These are phyloP conservation scores for Cucumis melo DNA, from an alignment of 306 rosid genomes.

Conservation along the genomic window DNA sequence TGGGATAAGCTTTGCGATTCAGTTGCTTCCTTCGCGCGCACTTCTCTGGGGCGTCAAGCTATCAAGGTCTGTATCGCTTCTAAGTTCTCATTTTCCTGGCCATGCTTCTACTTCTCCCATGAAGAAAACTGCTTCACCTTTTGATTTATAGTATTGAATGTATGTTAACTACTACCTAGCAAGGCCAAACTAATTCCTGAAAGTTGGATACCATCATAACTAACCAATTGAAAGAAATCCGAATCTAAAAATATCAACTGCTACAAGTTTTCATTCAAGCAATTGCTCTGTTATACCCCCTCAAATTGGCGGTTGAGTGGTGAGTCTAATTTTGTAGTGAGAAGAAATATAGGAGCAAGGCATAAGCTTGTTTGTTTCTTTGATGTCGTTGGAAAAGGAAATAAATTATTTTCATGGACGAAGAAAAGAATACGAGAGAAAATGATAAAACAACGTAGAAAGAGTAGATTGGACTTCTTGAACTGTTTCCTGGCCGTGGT, in stretches of 20 bases:
- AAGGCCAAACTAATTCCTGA: background rate
- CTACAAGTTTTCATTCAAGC: background rate
- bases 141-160: background rate
- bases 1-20: constrained; percentile 86
- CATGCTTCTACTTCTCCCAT: background rate
- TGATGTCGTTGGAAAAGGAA: too few relatives aligned
- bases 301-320: background rate
- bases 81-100: background rate
- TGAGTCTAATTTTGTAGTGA: background rate
- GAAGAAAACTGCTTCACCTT: background rate
- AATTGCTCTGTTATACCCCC: background rate
- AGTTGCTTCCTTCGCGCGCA: constrained; percentile 72
- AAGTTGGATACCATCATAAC: background rate
- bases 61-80: constrained; percentile 28
- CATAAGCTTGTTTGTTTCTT: too few relatives aligned
- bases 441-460: too few relatives aligned
- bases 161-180: background rate
- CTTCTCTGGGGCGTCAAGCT: constrained; percentile 68
- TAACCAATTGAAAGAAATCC: background rate
- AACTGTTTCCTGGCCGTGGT: too few relatives aligned
- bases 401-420: too few relatives aligned
- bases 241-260: background rate
- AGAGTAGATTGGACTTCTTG: too few relatives aligned
- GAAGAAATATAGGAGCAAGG: too few relatives aligned
- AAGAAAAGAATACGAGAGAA: too few relatives aligned